These are phyloP conservation scores for Quercus suber DNA, from an alignment of 306 rosid genomes.

Conservation along the genomic window DNA sequence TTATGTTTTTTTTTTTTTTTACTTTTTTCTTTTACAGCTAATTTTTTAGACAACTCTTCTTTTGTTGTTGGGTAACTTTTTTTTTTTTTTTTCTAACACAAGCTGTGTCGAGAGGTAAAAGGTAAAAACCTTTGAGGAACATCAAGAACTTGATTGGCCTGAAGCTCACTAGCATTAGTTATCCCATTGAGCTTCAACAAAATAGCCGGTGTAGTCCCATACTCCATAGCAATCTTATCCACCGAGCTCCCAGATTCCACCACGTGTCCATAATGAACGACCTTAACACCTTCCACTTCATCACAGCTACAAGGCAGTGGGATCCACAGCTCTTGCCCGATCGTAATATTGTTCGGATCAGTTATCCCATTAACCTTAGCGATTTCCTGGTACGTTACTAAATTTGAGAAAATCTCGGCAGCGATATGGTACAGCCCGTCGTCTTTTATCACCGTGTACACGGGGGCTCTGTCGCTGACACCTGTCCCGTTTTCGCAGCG, in stretches of 20 bases:
- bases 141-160: conserved; percentile 59
- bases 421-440: conserved; percentile 59
- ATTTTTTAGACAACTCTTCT: too few species aligned
- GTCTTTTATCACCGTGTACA: conserved; percentile 33
- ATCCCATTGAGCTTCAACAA: conserved; percentile 53
- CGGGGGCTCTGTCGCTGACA: conserved; percentile 34
- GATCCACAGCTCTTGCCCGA: too few species aligned
- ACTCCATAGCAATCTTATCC: conserved; percentile 36
- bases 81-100: too few species aligned
- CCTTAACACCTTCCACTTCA: conserved; percentile 33
- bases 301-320: conserved; percentile 85
- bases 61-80: too few species aligned
- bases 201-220: conserved; percentile 32
- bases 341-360: conserved; percentile 16
- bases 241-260: conserved; percentile 17
- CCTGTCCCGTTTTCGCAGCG: conserved; percentile 50
- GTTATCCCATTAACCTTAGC: conserved; percentile 21
- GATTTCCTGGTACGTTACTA: conserved; percentile 45
- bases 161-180: conserved; percentile 26
- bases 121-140: too few species aligned
- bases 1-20: too few species aligned
- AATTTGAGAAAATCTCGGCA: conserved; percentile 16
- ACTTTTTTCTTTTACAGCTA: too few species aligned
- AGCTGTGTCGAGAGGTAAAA: too few species aligned
- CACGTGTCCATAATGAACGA: conserved; percentile 62